Percentiles rank a stretch among this genome's conserved stretches.
phyloP scores from a whole-genome alignment of 2,329 filamentous ascomycete genomes.

The Fusarium miscanthi region DNA sequence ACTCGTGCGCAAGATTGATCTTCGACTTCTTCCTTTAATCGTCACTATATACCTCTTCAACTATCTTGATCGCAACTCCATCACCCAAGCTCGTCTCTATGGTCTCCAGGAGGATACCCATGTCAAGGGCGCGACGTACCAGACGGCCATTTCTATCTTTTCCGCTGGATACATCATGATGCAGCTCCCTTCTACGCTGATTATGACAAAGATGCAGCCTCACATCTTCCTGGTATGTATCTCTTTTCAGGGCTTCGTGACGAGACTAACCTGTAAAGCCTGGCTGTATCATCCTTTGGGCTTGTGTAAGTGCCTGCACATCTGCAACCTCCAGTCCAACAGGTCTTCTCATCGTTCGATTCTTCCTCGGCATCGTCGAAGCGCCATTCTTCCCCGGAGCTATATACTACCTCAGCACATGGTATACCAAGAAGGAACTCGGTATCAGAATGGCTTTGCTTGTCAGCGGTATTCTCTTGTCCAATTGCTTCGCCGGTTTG shows the following conservation, averaged over 20 bases:
- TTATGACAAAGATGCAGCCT: neutral
- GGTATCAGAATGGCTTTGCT: neutral
- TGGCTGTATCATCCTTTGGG: neutral
- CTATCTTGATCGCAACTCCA: neutral
- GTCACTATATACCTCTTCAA: neutral
- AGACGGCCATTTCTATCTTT: neutral
- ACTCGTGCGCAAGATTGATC: neutral
- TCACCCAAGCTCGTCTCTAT: neutral
- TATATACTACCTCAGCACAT: neutral
- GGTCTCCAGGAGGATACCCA: neutral
- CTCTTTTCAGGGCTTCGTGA: accelerated
- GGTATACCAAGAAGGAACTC: neutral
- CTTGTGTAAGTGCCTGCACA: neutral
- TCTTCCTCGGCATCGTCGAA: neutral
- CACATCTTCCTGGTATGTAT: neutral
- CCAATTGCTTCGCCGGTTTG: neutral
- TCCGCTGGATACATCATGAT: neutral
- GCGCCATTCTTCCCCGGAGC: neutral
- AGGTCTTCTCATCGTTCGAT: neutral
- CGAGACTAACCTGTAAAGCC: neutral
- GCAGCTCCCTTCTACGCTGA: neutral
- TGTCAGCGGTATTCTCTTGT: neutral
- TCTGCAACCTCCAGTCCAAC: neutral
- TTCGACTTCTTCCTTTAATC: neutral
- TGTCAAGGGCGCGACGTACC: neutral